These are phyloP conservation scores for Neoboletus subvelutipes DNA, from an alignment of 768 basidiomycete species.

Conservation along the genomic window DNA sequence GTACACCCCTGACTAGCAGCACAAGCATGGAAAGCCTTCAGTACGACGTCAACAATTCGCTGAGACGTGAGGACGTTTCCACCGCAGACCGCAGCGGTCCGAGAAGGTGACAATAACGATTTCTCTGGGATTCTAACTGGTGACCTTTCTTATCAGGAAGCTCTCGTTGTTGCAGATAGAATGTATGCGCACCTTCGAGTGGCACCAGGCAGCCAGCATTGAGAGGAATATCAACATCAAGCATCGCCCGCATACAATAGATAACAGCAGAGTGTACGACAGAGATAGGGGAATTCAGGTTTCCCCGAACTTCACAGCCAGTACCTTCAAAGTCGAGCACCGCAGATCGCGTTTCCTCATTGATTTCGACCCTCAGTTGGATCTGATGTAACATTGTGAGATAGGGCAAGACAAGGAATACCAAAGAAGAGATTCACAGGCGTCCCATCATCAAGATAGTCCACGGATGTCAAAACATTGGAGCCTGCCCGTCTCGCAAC, in stretches of 20 bases:
- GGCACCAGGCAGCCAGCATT: conserved; percentile 94
- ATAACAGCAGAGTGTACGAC: conserved; percentile 88
- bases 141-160: not conserved
- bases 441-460: conserved; percentile 87
- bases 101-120: conserved; percentile 76
- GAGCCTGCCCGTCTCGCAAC: conserved; percentile 69
- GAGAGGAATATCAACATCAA: conserved; percentile 84
- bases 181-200: conserved; percentile 58
- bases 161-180: not conserved
- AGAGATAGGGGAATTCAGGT: conserved; percentile 81
- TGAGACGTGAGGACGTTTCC: conserved; percentile 92
- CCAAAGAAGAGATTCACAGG: conserved; percentile 49
- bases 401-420: not conserved
- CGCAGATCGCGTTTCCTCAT: conserved; percentile 72
- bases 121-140: conserved; percentile 78
- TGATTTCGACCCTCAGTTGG: conserved; percentile 70
- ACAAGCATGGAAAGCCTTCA: conserved; percentile 88
- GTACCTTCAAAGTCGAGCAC: conserved; percentile 84
- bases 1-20: conserved; percentile 94
- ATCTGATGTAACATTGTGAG: conserved; percentile 47
- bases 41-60: conserved; percentile 90
- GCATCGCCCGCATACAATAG: conserved; percentile 86
- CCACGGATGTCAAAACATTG: conserved; percentile 65
- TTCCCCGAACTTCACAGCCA: conserved; percentile 80
- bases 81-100: conserved; percentile 88